Evolutionary conservation across 1,284 basidiomycete species (phyloP), one percentile per base, ranked within the genome.

Genomic region (Blastosporella zonata): DNA sequence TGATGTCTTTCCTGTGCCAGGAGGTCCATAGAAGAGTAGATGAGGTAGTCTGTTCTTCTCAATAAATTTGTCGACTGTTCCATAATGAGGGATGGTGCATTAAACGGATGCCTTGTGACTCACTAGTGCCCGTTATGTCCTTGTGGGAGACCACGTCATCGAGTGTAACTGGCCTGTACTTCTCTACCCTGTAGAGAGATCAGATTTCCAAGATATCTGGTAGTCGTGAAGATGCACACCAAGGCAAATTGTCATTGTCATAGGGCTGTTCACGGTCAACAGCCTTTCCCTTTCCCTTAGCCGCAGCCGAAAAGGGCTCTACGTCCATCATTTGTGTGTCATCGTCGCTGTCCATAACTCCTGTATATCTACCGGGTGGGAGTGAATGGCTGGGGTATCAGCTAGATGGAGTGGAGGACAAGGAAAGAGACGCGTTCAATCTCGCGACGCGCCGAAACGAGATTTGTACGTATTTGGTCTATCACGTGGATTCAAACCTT

Each of bases 1-100:
- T 0, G 93, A 95, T 1, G 96, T 99, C 70, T 99, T 99, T 43
- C 96, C 96, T 0, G 96, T 99, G 13, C 92, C 97, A 13, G 97
- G 97, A 27, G 97, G 97, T 0, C 97, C 97, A 63, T 99, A 99
- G 69, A 99, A 94, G 38, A 99, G 77, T 18, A 99, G 75, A 70
- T 99, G 97, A 0, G 97, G 97, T 21, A 99, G 69, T 42, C 95
- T 75, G 56, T 96, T 95, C 67, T 93, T 93, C 59, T 93, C 87
- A 60, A 99, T 96, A 66, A 99, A 99, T 65, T 89, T 90, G 67
- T 96, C 92, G 67, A 98, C 95, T 97, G 51, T 4, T 31, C 25
- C 17, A 33, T 13, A 47, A 45, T 33, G 36, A 55, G n/a, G 48
- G 35, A n/a, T 36, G 21, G 21, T 21, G 31, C 17, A 17, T 22